Percentiles rank a stretch among this genome's conserved stretches.
Evolutionary conservation across 164 flowering plant genomes (phyloP).

Genomic region (Magnolia changhungtana): DNA sequence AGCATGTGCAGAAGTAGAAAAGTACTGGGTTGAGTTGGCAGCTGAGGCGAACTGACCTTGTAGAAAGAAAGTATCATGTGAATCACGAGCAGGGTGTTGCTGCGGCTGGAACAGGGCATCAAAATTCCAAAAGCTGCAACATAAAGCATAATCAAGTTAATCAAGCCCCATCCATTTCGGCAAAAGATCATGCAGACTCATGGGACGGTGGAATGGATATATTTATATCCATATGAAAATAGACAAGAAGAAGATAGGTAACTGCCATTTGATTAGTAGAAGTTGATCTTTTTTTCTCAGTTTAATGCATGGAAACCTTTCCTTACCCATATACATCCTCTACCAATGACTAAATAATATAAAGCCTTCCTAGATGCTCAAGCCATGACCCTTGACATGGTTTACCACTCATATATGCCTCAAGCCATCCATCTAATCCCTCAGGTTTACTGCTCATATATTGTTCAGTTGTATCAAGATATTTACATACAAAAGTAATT

Average conservation of each 20-base stretch:
- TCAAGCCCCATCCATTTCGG: background rate
- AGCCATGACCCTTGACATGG: no score
- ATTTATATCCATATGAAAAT: no score
- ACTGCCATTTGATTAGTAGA: background rate
- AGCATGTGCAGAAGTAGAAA: conserved; percentile 9
- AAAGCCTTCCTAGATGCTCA: no score
- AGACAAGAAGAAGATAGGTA: background rate
- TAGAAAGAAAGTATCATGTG: conserved; percentile 94
- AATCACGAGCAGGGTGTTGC: conserved; percentile 99
- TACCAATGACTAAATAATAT: background rate
- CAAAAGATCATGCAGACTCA: background rate
- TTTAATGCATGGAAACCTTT: no score
- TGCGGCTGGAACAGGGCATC: conserved; percentile 97
- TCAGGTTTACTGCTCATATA: no score
- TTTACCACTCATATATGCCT: no score
- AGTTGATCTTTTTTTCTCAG: background rate
- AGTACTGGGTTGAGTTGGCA: background rate
- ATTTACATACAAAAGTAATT: no score
- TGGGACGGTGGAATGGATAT: background rate
- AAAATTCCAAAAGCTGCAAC: conserved; percentile 90
- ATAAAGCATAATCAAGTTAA: conserved; percentile 5
- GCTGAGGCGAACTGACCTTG: conserved; percentile 37
- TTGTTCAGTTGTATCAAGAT: no score
- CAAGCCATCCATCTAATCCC: no score
- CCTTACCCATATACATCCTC: background rate